Conservation (phyloP, 2,329 filamentous ascomycete genomes). For the Arachnomyces sp. region DNA sequence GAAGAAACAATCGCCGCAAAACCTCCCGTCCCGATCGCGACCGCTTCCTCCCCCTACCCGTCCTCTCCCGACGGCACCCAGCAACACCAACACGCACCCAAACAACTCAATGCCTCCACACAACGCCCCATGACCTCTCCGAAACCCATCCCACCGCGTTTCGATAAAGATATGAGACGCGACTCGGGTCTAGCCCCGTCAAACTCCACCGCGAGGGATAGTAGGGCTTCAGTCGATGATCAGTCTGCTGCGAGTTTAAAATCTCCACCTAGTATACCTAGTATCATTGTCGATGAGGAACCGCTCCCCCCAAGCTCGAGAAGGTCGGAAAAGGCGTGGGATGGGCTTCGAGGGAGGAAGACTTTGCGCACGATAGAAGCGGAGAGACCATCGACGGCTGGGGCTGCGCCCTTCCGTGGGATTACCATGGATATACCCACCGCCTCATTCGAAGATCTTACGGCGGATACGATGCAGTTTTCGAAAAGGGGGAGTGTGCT, state of each 20-base stretch:
- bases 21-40: background rate
- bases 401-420: constrained; percentile 34
- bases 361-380: constrained; percentile 21
- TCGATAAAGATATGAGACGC: background rate
- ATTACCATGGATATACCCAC: constrained; percentile 50
- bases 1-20: background rate
- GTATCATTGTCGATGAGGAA: constrained; percentile 31
- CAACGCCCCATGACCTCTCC: background rate
- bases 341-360: constrained; percentile 24
- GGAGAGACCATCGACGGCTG: constrained; percentile 19
- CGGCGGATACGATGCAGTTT: constrained; percentile 46
- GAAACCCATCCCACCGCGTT: background rate
- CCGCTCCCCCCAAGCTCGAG: constrained; percentile 30
- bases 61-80: constrained; percentile 3
- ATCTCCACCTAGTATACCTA: constrained; percentile 30
- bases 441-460: constrained; percentile 45
- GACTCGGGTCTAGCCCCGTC: constrained; percentile 3
- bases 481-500: constrained; percentile 51
- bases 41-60: constrained; percentile 1
- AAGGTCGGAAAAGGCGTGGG: constrained; percentile 38
- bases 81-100: too few relatives aligned
- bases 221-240: constrained; percentile 10
- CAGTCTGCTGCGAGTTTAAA: constrained; percentile 20
- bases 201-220: constrained; percentile 1
- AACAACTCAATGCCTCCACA: too few relatives aligned